Percentiles rank a stretch among this genome's conserved stretches.
Conservation (phyloP, 2,329 filamentous ascomycete genomes). For the Thelonectria blattea region DNA sequence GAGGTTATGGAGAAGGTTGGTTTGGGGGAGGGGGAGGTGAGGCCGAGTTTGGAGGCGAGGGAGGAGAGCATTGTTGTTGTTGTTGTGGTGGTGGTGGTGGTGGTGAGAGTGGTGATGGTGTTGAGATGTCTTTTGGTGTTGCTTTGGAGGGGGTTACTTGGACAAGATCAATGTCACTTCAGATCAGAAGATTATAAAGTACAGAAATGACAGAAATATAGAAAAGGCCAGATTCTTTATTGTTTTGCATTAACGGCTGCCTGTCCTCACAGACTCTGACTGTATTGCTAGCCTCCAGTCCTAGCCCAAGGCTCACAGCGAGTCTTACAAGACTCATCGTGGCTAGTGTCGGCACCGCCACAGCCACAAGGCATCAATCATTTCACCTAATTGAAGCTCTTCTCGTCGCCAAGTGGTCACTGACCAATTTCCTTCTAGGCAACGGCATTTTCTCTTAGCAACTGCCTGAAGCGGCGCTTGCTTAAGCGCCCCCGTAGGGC, state of each 20-base stretch:
- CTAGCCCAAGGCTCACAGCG: slow-evolving; percentile 10
- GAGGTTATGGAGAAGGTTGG: slow-evolving; percentile 9
- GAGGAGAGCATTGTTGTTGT: slow-evolving; percentile 31
- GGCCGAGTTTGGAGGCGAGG: slow-evolving; percentile 33
- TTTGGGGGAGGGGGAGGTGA: slow-evolving; percentile 13
- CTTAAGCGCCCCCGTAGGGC: neutral
- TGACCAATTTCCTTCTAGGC: neutral
- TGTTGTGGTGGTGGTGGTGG: neutral
- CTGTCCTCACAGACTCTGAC: neutral
- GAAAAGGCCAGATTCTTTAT: no score
- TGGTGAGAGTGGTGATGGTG: neutral
- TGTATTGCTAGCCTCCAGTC: neutral
- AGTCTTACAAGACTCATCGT: no score
- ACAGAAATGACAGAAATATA: no score
- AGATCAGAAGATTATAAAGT: no score
- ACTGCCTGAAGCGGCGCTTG: slow-evolving; percentile 1
- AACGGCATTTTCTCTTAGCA: neutral
- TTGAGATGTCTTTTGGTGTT: no score
- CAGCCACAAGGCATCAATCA: neutral
- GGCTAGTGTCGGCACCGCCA: slow-evolving; percentile 1
- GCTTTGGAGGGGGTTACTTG: no score
- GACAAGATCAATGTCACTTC: no score
- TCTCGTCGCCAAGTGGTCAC: no score
- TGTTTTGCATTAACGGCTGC: no score
- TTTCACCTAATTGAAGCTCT: no score